Base-by-base conservation (phyloP, 495 filamentous ascomycete genomes). In the Daldinia loculata region DNA sequence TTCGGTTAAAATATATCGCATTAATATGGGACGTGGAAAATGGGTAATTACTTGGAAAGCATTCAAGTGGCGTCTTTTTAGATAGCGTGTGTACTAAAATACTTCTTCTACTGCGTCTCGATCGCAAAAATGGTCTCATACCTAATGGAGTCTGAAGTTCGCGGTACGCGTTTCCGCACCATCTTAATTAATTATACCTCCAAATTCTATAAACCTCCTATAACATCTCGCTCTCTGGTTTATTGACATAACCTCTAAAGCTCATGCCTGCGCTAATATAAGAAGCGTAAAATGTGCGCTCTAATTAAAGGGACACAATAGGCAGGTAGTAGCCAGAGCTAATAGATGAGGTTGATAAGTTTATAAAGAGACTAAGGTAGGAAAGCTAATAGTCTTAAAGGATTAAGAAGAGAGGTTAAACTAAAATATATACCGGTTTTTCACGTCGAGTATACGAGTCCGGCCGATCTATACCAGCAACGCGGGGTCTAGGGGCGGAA, bases 11-110 rank as follows among this genome's bases (percentile, higher is more conserved):
- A 24, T 51, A 51, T 69, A 69, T 69, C 63, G 70, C 70, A 73
- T 73, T 57, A 66, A 34, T 58, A 66, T 41, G 56, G 66, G 45
- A 43, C 17, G 45, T 59, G 48, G 17, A 63, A 39, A 45, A 58
- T 61, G 32, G 32, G 39, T 41, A 45, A 56, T 34, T 22, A 63
- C 63, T 50, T 61, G 59, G 63, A 45, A 56, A 61, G 65, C 65
- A 72, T 72, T 61, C 36, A 65, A 61, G 61, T 24, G 61, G 61
- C 56, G 64, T 66, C 57, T 65, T 53, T 53, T 30, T 53, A 29
- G 7, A 48, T 24, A 48, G 43, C 29, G 14, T n/a, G 3, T 29
- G 14, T 53, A 30, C 24, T 26, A 27, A 29, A n/a, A 29, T 17
- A 15, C 51, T 4, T 53, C 15, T 53, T 52, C 26, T 30, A 3